Percentiles rank a stretch among this genome's conserved stretches.
These are phyloP conservation scores for Diaporthe amygdali DNA, from an alignment of 2,329 filamentous ascomycete genomes.

Conservation along the genomic window DNA sequence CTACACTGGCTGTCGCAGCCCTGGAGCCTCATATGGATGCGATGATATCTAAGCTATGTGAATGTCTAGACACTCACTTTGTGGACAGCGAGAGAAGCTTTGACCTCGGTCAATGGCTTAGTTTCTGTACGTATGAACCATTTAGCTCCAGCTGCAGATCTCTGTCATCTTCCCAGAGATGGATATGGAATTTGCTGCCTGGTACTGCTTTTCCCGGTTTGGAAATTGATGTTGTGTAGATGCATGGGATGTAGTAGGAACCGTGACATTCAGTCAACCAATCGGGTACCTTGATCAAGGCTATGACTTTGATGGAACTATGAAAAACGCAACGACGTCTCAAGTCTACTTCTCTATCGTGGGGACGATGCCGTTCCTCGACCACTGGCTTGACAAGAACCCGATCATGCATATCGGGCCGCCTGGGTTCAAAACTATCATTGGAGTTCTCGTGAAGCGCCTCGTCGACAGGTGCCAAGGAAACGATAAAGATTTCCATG, in stretches of 20 bases:
- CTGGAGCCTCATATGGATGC: conserved; percentile 39
- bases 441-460: conserved; percentile 35
- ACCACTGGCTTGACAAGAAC: conserved; percentile 45
- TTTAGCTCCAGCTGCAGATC: fast-evolving
- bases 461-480: conserved; percentile 35
- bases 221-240: background rate
- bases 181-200: too few species aligned
- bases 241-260: conserved; percentile 47
- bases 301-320: conserved; percentile 43
- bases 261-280: conserved; percentile 43
- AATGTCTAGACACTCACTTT: conserved; percentile 36
- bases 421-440: conserved; percentile 35
- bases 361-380: conserved; percentile 38
- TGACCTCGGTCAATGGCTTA: background rate
- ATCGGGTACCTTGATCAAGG: conserved; percentile 47
- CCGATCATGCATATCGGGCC: conserved; percentile 40
- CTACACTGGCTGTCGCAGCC: conserved; percentile 32
- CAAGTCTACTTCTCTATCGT: conserved; percentile 37
- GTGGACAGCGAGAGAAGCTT: conserved; percentile 27
- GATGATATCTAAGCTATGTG: conserved; percentile 36
- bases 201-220: background rate
- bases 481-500: conserved; percentile 33
- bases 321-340: conserved; percentile 34
- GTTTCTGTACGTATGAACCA: background rate
- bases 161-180: too few species aligned